Evolutionary conservation across 2,329 filamentous ascomycete species (phyloP).

Genomic region (Hansfordia pulvinata): DNA sequence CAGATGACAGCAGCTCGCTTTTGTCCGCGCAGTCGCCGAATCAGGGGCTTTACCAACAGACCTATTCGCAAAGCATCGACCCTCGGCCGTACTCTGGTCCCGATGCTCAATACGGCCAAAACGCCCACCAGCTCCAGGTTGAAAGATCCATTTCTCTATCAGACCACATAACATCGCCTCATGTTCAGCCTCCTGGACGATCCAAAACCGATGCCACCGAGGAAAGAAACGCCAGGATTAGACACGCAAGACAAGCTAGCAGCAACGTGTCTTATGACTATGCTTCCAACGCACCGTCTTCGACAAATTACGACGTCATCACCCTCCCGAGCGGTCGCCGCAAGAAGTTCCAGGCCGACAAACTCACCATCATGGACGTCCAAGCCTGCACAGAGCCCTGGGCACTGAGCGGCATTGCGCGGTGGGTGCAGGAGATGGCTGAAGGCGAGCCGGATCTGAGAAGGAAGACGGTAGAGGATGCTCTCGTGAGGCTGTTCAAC

Average conservation of each 20-base stretch:
- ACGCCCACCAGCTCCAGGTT: constrained; percentile 31
- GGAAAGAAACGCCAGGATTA: constrained; percentile 36
- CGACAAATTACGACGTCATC: constrained; percentile 67
- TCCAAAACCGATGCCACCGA: constrained; percentile 91
- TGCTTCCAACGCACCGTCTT: constrained; percentile 25
- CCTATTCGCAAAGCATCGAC: constrained; percentile 33
- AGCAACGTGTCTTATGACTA: constrained; percentile 43
- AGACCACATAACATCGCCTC: constrained; percentile 68
- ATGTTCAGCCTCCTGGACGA: constrained; percentile 67
- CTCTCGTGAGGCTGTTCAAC: constrained; percentile 78
- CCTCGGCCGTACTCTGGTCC: constrained; percentile 28
- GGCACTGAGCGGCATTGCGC: constrained; percentile 77
- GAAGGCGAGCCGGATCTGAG: constrained; percentile 85
- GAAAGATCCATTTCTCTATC: constrained; percentile 72
- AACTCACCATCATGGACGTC: constrained; percentile 70
- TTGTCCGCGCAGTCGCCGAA: constrained; percentile 28
- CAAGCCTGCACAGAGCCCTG: constrained; percentile 79
- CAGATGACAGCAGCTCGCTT: constrained; percentile 43
- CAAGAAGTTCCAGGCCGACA: constrained; percentile 74
- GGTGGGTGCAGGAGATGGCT: constrained; percentile 79
- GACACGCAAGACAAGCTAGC: constrained; percentile 38
- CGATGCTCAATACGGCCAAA: constrained; percentile 34
- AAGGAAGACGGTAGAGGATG: constrained; percentile 73
- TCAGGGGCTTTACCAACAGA: constrained; percentile 32
- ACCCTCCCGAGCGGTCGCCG: constrained; percentile 67